Evolutionary conservation across 345 rosid species (phyloP), one percentile per base, ranked within the genome.

Genomic region (Dimocarpus longan): DNA sequence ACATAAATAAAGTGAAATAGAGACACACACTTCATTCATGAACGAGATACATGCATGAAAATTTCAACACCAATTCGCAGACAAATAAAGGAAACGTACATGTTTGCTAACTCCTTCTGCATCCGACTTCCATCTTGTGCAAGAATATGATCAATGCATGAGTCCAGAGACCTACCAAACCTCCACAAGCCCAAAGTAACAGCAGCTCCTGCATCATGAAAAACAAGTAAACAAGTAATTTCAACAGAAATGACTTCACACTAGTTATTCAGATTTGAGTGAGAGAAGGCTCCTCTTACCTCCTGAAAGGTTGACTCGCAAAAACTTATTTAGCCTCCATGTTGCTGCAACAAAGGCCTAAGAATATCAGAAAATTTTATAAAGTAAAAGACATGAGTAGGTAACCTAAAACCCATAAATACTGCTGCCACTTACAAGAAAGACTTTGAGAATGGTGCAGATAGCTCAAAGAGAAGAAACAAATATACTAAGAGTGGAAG

Each of bases 71-170:
- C 21, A 73, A 75, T n/a, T 78, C 48, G 57, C 72, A 76, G 71
- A 82, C 19, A 54, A 62, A 9, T 62, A 5, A 65, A 71, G 68
- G 75, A 62, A 71, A 77, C 93, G 73, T 88, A 91, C 98, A 95
- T 87, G 78, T 84, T 87, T 68, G 93, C 97, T 66, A 93, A 86
- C 82, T 87, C 95, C 83, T 76, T 85, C 85, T 91, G 93, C 75
- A 92, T 84, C 65, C 82, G 86, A 71, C 87, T 93, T 70, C 94
- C 94, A 68, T 92, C 89, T 79, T 83, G 82, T 42, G 80, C 77
- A 82, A 95, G 93, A 83, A 93, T 86, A 82, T 80, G 74, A 77
- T 93, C 97, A 78, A 84, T 82, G 71, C 80, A 87, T 19, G 90
- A 84, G 65, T 84, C 82, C 1, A 87, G 71, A n/a, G 88, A 85